Evolutionary conservation across 495 filamentous ascomycete genomes (phyloP), one percentile per base, ranked within the genome.

Genomic region (Penicillium ucsense): DNA sequence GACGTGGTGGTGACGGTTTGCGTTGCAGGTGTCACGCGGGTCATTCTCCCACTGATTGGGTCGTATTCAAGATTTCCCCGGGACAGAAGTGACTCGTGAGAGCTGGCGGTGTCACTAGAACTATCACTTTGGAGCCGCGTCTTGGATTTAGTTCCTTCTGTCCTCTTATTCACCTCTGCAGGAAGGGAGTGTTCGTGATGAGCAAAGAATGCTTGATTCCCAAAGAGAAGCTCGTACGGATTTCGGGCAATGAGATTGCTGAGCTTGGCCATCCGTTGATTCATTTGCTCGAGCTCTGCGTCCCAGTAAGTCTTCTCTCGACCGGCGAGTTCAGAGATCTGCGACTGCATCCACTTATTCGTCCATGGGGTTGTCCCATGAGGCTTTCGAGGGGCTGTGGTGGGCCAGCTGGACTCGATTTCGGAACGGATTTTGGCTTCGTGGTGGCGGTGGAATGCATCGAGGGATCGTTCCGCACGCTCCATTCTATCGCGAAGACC

Each of bases 181-280:
- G 20, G 20, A 20, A 20, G 20, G 2, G 20, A 20, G 20, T 1
- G 20, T 1, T 20, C 20, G n/a, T 43, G 32, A 6, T 51, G 43
- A 5, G 37, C 47, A 10, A 61, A 59, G 34, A 58, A 60, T 37
- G 61, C 43, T 44, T 62, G 59, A 27, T 55, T 62, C 10, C 72
- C 70, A 57, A 76, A 77, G 2, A 75, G 28, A 6, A 63, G 64
- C 8, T 49, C 51, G 41, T 67, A 72, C 2, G 73, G 69, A 45
- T 76, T 71, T 5, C 53, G 47, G 4, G 67, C 62, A 8, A 73
- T 56, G 20, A 53, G 53, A 44, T 57, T 69, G 50, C 62, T 67
- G 12, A 73, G 44, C 34, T 62, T 44, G 5, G 65, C 55, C 41
- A 67, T 61, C 6, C 46, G 58, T n/a, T 49, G 47, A n/a, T 59